A percentile compares a stretch with the other conserved stretches of the same genome.
These are phyloP conservation scores for Colletotrichum eleusines DNA, from an alignment of 2,329 filamentous ascomycete species.

Conservation along the genomic window DNA sequence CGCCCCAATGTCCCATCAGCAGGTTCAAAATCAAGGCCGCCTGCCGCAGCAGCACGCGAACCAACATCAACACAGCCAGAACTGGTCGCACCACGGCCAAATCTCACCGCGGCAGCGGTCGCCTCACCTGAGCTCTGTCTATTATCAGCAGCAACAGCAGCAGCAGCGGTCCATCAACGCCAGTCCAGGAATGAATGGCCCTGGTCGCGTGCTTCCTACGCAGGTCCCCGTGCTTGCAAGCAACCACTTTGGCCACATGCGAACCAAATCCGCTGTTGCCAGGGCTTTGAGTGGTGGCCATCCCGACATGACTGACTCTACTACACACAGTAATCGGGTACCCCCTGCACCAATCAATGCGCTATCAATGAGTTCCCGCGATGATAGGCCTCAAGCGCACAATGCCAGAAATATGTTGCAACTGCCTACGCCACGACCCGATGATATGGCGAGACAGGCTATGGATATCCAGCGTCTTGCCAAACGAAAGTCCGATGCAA, in stretches of 20 bases:
- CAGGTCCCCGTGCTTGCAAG: conserved; percentile 24
- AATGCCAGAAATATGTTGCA: conserved; percentile 10
- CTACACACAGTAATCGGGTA: not conserved
- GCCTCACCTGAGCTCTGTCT: conserved; percentile 3
- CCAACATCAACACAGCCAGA: conserved; percentile 18
- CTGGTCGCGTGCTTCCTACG: conserved; percentile 22
- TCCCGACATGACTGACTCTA: not conserved
- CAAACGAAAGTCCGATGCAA: conserved; percentile 32
- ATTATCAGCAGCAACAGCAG: conserved; percentile 19
- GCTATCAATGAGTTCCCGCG: not conserved
- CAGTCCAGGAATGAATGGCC: not conserved
- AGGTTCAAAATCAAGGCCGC: not conserved
- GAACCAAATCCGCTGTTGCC: not conserved
- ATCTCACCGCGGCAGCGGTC: conserved; percentile 2
- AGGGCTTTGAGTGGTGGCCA: not conserved
- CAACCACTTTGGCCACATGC: not conserved
- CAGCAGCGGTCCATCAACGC: not conserved
- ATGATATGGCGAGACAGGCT: conserved; percentile 16
- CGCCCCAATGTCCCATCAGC: conserved; percentile 19
- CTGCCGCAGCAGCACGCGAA: conserved; percentile 6
- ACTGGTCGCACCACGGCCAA: conserved; percentile 22
- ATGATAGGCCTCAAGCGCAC: not conserved
- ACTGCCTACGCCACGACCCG: not conserved
- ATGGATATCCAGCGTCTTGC: conserved; percentile 8
- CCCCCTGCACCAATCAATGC: conserved; percentile 1